A percentile compares a stretch with the other conserved stretches of the same genome.
Evolutionary conservation across 768 basidiomycete genomes (phyloP).

Genomic region (Boletus rubescentipes): DNA sequence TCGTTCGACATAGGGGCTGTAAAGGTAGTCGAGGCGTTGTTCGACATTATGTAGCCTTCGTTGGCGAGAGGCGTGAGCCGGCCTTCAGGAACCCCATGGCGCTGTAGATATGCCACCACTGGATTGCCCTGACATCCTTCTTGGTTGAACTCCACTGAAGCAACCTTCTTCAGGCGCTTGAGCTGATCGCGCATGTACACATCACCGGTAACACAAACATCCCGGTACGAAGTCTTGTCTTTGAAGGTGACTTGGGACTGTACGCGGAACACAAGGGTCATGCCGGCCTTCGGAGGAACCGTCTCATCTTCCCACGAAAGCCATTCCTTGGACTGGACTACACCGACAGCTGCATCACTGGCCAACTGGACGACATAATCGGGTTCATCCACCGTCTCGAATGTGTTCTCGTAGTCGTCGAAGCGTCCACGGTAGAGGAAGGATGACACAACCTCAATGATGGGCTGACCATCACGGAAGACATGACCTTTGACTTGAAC

Average conservation of each 20-base stretch:
- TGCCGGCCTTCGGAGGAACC: constrained; percentile 74
- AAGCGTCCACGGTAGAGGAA: constrained; percentile 98
- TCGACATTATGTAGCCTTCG: constrained; percentile 84
- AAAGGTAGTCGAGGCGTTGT: constrained; percentile 62
- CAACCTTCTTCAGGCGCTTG: constrained; percentile 87
- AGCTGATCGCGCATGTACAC: constrained; percentile 87
- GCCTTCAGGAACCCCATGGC: constrained; percentile 82
- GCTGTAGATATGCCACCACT: constrained; percentile 88
- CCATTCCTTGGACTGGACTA: constrained; percentile 96
- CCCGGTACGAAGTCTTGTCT: constrained; percentile 81
- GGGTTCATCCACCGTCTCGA: constrained; percentile 87
- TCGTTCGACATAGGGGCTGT: constrained; percentile 89
- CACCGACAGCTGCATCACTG: constrained; percentile 80
- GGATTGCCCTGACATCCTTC: constrained; percentile 93
- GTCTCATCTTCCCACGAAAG: constrained; percentile 91
- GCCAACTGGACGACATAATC: constrained; percentile 80
- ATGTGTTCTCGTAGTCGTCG: constrained; percentile 92
- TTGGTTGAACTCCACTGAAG: constrained; percentile 80
- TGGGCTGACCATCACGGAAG: constrained; percentile 69
- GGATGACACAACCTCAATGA: constrained; percentile 91
- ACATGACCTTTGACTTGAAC: constrained; percentile 89
- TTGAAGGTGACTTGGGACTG: constrained; percentile 88
- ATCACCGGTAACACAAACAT: constrained; percentile 79
- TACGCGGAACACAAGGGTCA: constrained; percentile 85
- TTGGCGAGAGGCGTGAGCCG: constrained; percentile 73